Percentiles rank a stretch among this genome's conserved stretches.
phyloP scores from a whole-genome alignment of 2,329 filamentous ascomycete genomes.

The Coniella vitis region DNA sequence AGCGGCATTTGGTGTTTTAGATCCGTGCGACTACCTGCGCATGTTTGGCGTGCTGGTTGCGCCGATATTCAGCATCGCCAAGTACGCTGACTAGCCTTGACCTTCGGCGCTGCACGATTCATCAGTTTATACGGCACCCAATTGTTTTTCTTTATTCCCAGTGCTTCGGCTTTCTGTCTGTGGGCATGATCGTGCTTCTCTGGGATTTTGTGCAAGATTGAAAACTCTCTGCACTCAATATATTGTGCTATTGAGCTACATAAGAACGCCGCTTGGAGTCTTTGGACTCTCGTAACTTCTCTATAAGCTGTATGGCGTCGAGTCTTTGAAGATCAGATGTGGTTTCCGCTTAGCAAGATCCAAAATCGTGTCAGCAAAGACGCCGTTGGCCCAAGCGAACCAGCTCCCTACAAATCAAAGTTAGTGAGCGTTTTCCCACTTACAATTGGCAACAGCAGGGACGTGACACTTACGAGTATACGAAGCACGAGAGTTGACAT shows the following conservation, averaged over 20 bases:
- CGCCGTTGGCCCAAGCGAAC: constrained; percentile 77
- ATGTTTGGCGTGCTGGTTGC: no score
- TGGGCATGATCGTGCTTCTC: no score
- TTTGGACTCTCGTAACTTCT: neutral
- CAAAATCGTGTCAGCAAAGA: constrained; percentile 87
- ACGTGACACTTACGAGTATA: constrained; percentile 62
- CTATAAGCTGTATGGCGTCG: constrained; percentile 21
- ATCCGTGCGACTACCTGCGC: no score
- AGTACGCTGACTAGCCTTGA: no score
- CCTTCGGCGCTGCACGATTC: no score
- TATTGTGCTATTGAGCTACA: neutral
- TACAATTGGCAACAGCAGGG: neutral
- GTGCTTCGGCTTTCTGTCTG: no score
- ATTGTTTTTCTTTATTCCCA: no score
- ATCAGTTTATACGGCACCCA: no score
- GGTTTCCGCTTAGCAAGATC: constrained; percentile 86
- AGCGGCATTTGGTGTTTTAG: no score
- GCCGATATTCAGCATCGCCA: no score
- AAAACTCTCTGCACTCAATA: neutral
- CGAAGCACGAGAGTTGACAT: constrained; percentile 58
- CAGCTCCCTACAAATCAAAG: constrained; percentile 56
- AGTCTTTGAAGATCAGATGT: constrained; percentile 57
- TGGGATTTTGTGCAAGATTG: no score
- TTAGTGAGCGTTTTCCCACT: constrained; percentile 11
- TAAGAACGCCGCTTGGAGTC: neutral